Conservation (phyloP, 768 basidiomycete species). For the Lentinula sp. region DNA sequence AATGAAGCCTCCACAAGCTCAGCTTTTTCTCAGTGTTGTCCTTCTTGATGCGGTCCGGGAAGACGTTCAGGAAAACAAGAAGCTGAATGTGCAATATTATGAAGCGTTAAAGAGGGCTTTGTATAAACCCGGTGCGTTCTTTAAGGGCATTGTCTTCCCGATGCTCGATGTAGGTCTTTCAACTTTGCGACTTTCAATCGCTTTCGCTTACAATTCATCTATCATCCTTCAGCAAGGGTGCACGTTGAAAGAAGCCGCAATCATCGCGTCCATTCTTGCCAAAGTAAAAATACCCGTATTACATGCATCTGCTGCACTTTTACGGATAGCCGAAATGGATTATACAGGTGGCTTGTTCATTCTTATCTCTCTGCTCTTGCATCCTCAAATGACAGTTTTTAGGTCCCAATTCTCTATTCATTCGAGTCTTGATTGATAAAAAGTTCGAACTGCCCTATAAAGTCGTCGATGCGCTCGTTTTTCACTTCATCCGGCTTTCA, state of each 20-base stretch:
- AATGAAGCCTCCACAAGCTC: constrained; percentile 92
- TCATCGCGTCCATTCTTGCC: constrained; percentile 85
- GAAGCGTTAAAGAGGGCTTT: constrained; percentile 87
- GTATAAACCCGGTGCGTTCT: constrained; percentile 97
- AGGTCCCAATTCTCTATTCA: constrained; percentile 95
- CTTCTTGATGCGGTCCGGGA: constrained; percentile 85
- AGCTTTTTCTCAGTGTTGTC: constrained; percentile 88
- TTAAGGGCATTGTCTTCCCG: constrained; percentile 97
- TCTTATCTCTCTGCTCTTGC: neutral
- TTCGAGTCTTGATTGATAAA: constrained; percentile 94
- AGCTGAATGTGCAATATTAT: constrained; percentile 90
- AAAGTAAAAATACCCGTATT: constrained; percentile 93
- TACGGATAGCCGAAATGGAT: constrained; percentile 94
- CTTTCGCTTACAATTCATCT: neutral
- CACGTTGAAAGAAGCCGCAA: constrained; percentile 90
- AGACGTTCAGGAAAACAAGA: constrained; percentile 82
- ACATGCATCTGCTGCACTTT: constrained; percentile 91
- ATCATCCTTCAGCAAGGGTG: constrained; percentile 51
- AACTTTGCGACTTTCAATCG: neutral
- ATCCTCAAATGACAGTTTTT: constrained; percentile 9
- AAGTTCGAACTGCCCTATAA: constrained; percentile 98
- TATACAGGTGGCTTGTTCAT: constrained; percentile 63
- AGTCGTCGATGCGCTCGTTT: constrained; percentile 93
- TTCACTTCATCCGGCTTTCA: constrained; percentile 96
- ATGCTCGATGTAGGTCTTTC: constrained; percentile 70